These are phyloP conservation scores for Globisporangium lucens DNA, from an alignment of 352 stramenopile genomes.

Conservation along the genomic window DNA sequence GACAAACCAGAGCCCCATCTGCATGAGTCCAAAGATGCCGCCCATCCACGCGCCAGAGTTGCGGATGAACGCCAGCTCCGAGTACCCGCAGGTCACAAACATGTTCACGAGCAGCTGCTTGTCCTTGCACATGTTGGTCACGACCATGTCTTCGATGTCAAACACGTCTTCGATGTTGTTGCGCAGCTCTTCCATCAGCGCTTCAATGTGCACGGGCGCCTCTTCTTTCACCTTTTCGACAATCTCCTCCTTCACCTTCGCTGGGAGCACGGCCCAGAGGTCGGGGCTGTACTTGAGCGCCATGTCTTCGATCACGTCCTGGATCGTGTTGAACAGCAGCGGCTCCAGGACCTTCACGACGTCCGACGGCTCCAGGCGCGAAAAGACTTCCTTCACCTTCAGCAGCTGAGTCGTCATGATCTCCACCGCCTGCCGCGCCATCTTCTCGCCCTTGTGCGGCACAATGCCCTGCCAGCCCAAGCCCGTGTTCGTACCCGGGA, in stretches of 20 bases:
- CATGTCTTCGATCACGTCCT: conserved; percentile 87
- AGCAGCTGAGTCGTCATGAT: conserved; percentile 95
- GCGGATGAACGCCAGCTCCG: conserved; percentile 90
- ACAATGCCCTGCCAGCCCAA: conserved; percentile 98
- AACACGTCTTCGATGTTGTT: conserved; percentile 95
- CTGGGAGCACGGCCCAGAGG: conserved; percentile 72
- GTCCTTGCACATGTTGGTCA: conserved; percentile 92
- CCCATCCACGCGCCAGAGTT: conserved; percentile 90
- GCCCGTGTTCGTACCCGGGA: conserved; percentile 87
- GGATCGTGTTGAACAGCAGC: conserved; percentile 87
- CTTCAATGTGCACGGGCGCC: conserved; percentile 86
- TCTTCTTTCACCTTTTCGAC: conserved; percentile 95
- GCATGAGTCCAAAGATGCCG: conserved; percentile 84
- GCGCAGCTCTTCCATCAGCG: conserved; percentile 94
- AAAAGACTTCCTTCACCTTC: conserved; percentile 91
- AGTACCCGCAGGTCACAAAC: conserved; percentile 91
- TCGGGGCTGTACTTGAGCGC: conserved; percentile 88
- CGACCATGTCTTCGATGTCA: conserved; percentile 95
- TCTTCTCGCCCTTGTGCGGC: conserved; percentile 95
- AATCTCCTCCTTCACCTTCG: conserved; percentile 88
- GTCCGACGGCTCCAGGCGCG: conserved; percentile 83
- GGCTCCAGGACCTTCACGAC: conserved; percentile 93
- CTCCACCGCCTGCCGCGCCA: conserved; percentile 92
- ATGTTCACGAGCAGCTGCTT: conserved; percentile 96
- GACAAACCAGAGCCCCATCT: conserved; percentile 89